phyloP scores from a whole-genome alignment of 352 stramenopile genomes.

The Pythium aphanidermatum region DNA sequence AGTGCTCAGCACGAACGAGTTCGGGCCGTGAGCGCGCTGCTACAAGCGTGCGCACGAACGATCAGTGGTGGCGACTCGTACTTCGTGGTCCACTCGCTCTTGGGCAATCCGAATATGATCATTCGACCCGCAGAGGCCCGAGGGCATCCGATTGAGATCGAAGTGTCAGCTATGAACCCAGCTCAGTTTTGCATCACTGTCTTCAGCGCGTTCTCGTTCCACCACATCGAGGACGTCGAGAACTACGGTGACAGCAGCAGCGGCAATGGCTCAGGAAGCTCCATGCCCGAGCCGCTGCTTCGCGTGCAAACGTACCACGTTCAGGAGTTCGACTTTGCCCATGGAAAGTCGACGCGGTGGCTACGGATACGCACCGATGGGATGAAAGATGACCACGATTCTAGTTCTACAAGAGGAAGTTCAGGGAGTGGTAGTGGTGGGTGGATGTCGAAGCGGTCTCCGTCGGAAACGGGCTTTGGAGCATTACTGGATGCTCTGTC shows the following conservation, averaged over 20 bases:
- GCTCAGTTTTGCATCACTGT: conserved; percentile 71
- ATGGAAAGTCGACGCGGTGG: conserved; percentile 64
- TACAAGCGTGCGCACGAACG: conserved; percentile 67
- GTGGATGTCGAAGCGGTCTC: conserved; percentile 16
- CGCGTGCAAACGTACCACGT: conserved; percentile 69
- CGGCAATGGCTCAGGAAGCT: conserved; percentile 20
- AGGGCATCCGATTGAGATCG: conserved; percentile 66
- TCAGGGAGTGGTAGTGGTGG: conserved; percentile 7
- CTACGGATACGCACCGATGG: conserved; percentile 52
- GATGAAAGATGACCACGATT: conserved; percentile 36
- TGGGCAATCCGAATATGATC: conserved; percentile 67
- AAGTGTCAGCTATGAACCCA: conserved; percentile 46
- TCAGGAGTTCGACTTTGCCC: conserved; percentile 73
- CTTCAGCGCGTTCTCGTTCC: conserved; percentile 72
- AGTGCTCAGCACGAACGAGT: conserved; percentile 58
- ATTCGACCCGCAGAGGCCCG: conserved; percentile 65
- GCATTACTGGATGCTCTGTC: conserved; percentile 28
- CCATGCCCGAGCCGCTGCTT: conserved; percentile 47
- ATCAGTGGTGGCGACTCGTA: conserved; percentile 80
- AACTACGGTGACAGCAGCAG: conserved; percentile 42
- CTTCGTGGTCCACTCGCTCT: conserved; percentile 66
- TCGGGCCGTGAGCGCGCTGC: conserved; percentile 51
- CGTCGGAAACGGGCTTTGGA: conserved; percentile 27
- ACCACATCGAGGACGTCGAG: conserved; percentile 75
- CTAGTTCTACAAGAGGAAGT: not conserved